These are phyloP conservation scores for Globisporangium radiosum DNA, from an alignment of 352 stramenopile genomes.

Conservation along the genomic window DNA sequence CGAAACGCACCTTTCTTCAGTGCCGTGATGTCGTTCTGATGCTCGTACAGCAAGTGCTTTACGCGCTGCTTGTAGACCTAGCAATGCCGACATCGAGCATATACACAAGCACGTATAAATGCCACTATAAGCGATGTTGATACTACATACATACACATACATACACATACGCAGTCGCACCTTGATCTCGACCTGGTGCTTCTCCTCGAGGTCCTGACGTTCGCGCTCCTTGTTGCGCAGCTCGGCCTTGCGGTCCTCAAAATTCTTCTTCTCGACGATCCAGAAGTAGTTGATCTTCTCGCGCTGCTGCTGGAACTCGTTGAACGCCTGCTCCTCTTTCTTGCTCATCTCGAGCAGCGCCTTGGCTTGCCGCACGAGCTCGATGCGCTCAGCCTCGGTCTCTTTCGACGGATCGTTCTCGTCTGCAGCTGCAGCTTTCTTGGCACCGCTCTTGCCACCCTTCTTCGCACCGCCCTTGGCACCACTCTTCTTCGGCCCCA, in stretches of 20 bases:
- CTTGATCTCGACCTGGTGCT: conserved; percentile 95
- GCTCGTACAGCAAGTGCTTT: conserved; percentile 94
- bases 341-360: conserved; percentile 69
- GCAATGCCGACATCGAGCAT: not conserved
- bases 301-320: conserved; percentile 94
- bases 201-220: conserved; percentile 93
- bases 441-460: conserved; percentile 36
- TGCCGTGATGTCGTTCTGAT: conserved; percentile 91
- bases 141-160: not conserved
- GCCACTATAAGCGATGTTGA: no score
- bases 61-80: conserved; percentile 93
- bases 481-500: conserved; percentile 57
- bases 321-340: conserved; percentile 91
- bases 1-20: conserved; percentile 65
- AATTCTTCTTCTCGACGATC: conserved; percentile 96
- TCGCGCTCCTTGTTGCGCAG: conserved; percentile 94
- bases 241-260: conserved; percentile 90
- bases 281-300: conserved; percentile 97
- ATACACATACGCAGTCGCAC: conserved; percentile 8
- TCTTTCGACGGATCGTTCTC: conserved; percentile 56
- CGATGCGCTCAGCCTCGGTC: conserved; percentile 59
- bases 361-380: conserved; percentile 76
- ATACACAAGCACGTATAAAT: no score
- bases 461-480: conserved; percentile 55
- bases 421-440: conserved; percentile 26